Percentiles rank a stretch among this genome's conserved stretches.
Conservation (phyloP, 306 rosid genomes). For the Hylodesmum podocarpum region DNA sequence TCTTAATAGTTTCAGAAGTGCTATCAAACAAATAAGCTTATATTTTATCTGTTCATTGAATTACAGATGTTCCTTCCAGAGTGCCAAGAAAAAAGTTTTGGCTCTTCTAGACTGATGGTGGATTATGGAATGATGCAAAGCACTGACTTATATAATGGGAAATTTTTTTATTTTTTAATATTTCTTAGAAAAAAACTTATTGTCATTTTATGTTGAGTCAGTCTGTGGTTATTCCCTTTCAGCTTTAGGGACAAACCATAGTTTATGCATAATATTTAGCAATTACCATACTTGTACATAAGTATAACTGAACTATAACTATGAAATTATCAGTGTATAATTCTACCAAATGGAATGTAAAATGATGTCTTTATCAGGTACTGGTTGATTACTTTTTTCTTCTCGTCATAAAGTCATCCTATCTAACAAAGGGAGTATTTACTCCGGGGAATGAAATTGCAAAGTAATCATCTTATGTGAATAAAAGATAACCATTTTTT, state of each 20-base stretch:
- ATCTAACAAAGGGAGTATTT: no score
- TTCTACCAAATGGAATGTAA: slow-evolving; percentile 3
- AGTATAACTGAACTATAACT: slow-evolving; percentile 14
- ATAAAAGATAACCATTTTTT: no score
- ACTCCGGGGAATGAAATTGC: no score
- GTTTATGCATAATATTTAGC: slow-evolving; percentile 8
- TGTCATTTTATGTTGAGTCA: background rate
- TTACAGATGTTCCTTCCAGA: slow-evolving; percentile 85
- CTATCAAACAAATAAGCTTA: slow-evolving; percentile 8
- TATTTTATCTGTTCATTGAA: slow-evolving; percentile 1
- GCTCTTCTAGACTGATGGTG: slow-evolving; percentile 65
- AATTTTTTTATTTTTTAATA: no score
- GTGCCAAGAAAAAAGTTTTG: slow-evolving; percentile 70
- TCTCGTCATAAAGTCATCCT: no score
- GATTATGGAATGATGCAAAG: slow-evolving; percentile 14
- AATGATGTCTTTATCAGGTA: no score
- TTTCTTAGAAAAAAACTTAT: no score
- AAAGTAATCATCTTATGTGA: no score
- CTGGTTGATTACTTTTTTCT: no score
- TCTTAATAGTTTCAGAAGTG: background rate
- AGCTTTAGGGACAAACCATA: background rate
- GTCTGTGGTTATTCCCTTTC: background rate
- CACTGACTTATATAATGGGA: background rate
- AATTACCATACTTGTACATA: background rate
- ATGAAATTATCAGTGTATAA: slow-evolving; percentile 24